These are phyloP conservation scores for Globisporangium splendens DNA, from an alignment of 352 stramenopile genomes.

Conservation along the genomic window DNA sequence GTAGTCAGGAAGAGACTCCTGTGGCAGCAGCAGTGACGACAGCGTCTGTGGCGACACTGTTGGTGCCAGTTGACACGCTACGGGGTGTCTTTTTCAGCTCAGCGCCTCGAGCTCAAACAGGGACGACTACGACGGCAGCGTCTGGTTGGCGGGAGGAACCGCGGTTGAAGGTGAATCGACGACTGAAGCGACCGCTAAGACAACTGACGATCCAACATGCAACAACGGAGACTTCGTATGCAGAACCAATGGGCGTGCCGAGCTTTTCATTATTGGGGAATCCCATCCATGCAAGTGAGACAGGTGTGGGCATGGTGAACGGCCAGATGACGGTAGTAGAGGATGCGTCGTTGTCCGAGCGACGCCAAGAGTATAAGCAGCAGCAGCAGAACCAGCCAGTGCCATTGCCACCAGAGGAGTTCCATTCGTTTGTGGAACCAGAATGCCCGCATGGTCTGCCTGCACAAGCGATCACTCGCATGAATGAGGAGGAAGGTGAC, in stretches of 20 bases:
- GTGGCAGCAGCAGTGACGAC: constrained; percentile 3
- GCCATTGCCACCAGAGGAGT: neutral
- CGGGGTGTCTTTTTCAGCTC: constrained; percentile 46
- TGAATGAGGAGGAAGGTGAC: constrained; percentile 1
- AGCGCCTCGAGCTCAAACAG: neutral
- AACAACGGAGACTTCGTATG: neutral
- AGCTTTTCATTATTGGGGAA: constrained; percentile 12
- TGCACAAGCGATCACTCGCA: too few relatives aligned
- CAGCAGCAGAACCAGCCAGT: constrained; percentile 1
- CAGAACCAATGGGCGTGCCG: constrained; percentile 5
- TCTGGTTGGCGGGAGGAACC: constrained; percentile 27
- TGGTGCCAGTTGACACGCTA: neutral
- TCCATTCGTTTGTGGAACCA: neutral
- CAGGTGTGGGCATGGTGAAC: neutral
- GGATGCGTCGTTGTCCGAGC: neutral
- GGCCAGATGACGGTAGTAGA: neutral
- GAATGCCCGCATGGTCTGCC: neutral
- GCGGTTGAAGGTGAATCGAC: constrained; percentile 32
- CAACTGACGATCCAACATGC: neutral
- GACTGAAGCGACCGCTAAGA: constrained; percentile 8
- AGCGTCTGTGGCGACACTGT: neutral
- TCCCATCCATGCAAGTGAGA: neutral
- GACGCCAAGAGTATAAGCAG: neutral
- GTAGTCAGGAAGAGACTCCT: neutral
- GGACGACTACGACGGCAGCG: neutral